Percentiles rank a stretch among this genome's conserved stretches.
Conservation (phyloP, 805 yeast genomes). For the Lachancea sp. region DNA sequence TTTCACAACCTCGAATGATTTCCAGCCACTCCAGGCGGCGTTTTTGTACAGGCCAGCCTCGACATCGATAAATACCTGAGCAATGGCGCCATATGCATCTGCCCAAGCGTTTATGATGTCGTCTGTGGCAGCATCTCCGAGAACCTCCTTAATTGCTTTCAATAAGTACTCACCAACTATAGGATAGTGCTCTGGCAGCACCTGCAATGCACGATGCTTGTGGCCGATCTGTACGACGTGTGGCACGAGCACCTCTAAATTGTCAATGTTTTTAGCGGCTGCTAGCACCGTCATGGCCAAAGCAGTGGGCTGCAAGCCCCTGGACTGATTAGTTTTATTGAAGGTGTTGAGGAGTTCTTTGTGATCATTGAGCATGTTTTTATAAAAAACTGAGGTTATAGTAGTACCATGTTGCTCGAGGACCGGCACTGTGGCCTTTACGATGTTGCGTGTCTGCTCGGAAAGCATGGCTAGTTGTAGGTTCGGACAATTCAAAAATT, state of each 20-base stretch:
- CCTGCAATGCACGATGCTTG: conserved; percentile 61
- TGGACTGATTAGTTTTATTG: conserved; percentile 51
- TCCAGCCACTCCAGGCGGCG: conserved; percentile 57
- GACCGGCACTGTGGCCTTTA: conserved; percentile 49
- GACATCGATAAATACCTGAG: conserved; percentile 50
- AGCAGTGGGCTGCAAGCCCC: conserved; percentile 54
- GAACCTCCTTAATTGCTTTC: conserved; percentile 44
- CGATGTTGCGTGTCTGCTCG: conserved; percentile 29
- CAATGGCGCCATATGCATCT: conserved; percentile 57
- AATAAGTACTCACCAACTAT: conserved; percentile 56
- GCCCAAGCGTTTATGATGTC: conserved; percentile 59
- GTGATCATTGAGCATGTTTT: conserved; percentile 45
- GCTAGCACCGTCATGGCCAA: conserved; percentile 54
- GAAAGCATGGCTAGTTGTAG: conserved; percentile 22
- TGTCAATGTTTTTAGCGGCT: conserved; percentile 59
- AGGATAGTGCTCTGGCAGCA: conserved; percentile 58
- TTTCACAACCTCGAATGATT: conserved; percentile 41
- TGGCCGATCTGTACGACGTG: conserved; percentile 55
- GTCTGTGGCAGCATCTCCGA: conserved; percentile 56
- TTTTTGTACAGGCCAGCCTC: conserved; percentile 44
- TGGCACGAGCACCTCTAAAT: conserved; percentile 44
- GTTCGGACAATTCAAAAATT: too few species aligned
- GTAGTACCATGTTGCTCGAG: conserved; percentile 49
- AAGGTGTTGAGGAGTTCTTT: conserved; percentile 56
- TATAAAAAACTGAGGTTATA: conserved; percentile 50